phyloP scores from a whole-genome alignment of 768 basidiomycete species.

The Hypholoma sublateritium region DNA sequence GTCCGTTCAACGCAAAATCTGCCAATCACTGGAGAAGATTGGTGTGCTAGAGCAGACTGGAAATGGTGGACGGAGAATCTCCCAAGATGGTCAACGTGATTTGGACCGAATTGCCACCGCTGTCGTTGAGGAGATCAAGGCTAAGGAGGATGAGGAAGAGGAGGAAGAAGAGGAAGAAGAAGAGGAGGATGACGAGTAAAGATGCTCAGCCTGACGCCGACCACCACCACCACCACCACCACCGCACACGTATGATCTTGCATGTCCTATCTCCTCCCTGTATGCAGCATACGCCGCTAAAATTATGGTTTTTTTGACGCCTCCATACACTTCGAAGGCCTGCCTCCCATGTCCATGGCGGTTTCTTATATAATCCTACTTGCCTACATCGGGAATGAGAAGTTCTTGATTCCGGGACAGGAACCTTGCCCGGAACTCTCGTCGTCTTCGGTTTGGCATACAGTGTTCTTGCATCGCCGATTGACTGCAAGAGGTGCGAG shows the following conservation, averaged over 20 bases:
- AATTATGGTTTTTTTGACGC: constrained; percentile 24
- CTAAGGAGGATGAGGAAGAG: constrained; percentile 74
- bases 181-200: constrained; percentile 55
- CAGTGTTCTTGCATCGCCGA: too few species aligned
- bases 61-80: constrained; percentile 94
- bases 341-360: background rate
- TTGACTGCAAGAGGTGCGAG: too few species aligned
- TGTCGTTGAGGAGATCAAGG: constrained; percentile 75
- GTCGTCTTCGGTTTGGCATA: too few species aligned
- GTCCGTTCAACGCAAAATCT: constrained; percentile 91
- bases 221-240: constrained; percentile 4
- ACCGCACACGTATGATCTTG: constrained; percentile 32
- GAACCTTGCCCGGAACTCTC: background rate
- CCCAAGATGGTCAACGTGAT: constrained; percentile 95
- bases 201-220: constrained; percentile 17
- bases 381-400: background rate
- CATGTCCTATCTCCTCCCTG: constrained; percentile 37
- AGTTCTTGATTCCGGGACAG: background rate
- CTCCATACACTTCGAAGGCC: constrained; percentile 3
- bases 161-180: constrained; percentile 70
- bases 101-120: constrained; percentile 92
- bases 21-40: constrained; percentile 98
- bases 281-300: constrained; percentile 43
- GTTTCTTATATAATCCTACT: background rate
- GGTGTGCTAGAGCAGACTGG: constrained; percentile 93